Conservation (phyloP, 2,329 filamentous ascomycete genomes). For the Apiospora hydei region DNA sequence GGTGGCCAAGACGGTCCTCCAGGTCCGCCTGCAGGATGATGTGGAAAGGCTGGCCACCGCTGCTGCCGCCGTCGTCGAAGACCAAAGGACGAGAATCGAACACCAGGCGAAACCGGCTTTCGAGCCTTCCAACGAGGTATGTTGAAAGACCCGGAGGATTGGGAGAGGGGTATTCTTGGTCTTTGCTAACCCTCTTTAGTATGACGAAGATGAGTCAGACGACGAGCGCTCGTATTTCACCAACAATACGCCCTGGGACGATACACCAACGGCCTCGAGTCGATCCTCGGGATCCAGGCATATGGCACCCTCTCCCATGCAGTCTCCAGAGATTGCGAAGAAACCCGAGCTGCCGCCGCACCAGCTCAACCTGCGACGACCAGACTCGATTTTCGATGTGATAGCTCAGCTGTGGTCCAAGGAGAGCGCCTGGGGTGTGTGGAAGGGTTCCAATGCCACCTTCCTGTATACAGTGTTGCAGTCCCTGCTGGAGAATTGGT, state of each 20-base stretch:
- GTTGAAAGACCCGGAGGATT: background rate
- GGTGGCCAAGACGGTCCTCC: slow-evolving; percentile 91
- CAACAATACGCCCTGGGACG: slow-evolving; percentile 59
- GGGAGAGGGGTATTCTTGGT: background rate
- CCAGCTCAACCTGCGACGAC: slow-evolving; percentile 73
- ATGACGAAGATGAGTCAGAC: slow-evolving; percentile 70
- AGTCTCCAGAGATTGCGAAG: slow-evolving; percentile 43
- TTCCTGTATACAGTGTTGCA: slow-evolving; percentile 90
- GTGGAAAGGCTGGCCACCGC: slow-evolving; percentile 45
- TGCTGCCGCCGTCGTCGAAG: slow-evolving; percentile 36
- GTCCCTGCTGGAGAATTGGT: slow-evolving; percentile 90
- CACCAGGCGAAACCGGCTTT: slow-evolving; percentile 46
- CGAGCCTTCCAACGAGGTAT: slow-evolving; percentile 37
- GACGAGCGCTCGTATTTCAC: slow-evolving; percentile 90
- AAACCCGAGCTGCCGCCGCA: slow-evolving; percentile 53
- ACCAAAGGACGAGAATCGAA: slow-evolving; percentile 40
- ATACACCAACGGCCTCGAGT: slow-evolving; percentile 57
- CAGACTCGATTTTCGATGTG: slow-evolving; percentile 85
- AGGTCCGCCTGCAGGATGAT: slow-evolving; percentile 70
- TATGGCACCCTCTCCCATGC: slow-evolving; percentile 31
- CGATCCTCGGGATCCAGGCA: slow-evolving; percentile 42
- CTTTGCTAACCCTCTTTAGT: background rate
- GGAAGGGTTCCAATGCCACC: slow-evolving; percentile 92
- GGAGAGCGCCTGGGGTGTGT: slow-evolving; percentile 89
- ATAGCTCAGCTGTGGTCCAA: slow-evolving; percentile 88